Percentiles rank a stretch among this genome's conserved stretches.
These are phyloP conservation scores for Geotrichum restrictum DNA, from an alignment of 1,139 yeast genomes.

Conservation along the genomic window DNA sequence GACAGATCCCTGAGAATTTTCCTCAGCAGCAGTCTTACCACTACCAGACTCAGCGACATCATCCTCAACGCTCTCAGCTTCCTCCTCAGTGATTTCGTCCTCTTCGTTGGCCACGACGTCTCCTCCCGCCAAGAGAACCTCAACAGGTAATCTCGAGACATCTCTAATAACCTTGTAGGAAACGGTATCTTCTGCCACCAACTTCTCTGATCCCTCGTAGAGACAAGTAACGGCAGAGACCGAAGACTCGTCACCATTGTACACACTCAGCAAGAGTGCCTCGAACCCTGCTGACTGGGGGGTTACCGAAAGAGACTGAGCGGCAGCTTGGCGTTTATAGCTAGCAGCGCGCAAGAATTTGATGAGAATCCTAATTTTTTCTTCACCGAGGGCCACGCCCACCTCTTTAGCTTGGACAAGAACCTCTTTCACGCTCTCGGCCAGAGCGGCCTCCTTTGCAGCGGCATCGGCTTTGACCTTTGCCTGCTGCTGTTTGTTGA, in stretches of 20 bases:
- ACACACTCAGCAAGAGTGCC: slow-evolving; percentile 34
- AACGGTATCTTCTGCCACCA: slow-evolving; percentile 30
- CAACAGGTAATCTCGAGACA: slow-evolving; percentile 27
- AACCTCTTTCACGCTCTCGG: slow-evolving; percentile 18
- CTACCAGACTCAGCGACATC: background rate
- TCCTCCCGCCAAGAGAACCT: slow-evolving; percentile 26
- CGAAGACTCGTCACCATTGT: slow-evolving; percentile 37
- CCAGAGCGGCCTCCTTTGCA: slow-evolving; percentile 21
- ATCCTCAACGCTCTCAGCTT: background rate
- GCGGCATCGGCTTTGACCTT: slow-evolving; percentile 21
- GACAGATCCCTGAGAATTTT: background rate
- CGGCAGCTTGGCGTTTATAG: slow-evolving; percentile 33
- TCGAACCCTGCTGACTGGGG: slow-evolving; percentile 33
- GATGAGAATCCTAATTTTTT: slow-evolving; percentile 31
- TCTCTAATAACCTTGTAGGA: slow-evolving; percentile 29
- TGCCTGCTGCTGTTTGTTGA: slow-evolving; percentile 28
- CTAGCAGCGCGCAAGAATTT: slow-evolving; percentile 39
- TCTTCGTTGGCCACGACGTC: slow-evolving; percentile 18
- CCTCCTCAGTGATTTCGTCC: slow-evolving; percentile 7
- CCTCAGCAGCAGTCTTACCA: background rate
- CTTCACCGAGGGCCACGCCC: slow-evolving; percentile 28
- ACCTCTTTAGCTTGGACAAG: slow-evolving; percentile 25
- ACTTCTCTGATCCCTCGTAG: slow-evolving; percentile 29
- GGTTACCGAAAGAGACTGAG: slow-evolving; percentile 21
- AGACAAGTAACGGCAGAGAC: slow-evolving; percentile 36